Percentiles rank a stretch among this genome's conserved stretches.
These are phyloP conservation scores for Glebionis coronaria DNA, from an alignment of 129 eudicot species.

Conservation along the genomic window DNA sequence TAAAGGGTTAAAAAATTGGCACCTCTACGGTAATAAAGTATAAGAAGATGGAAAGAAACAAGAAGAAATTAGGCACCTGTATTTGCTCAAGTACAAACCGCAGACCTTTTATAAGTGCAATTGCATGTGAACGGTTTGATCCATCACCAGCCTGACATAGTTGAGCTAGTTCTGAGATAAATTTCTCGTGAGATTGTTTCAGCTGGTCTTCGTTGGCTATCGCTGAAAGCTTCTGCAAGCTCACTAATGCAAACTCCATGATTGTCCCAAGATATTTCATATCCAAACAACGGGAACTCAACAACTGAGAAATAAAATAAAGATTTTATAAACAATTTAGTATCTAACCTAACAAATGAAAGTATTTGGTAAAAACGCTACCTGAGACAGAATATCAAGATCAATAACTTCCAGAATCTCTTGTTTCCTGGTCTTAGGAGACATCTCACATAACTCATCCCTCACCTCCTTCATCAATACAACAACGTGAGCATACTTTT, in stretches of 20 bases:
- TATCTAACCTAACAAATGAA: not conserved
- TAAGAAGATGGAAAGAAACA: not conserved
- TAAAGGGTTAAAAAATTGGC: too few relatives aligned
- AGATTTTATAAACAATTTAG: not conserved
- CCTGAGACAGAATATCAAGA: conserved; percentile 75
- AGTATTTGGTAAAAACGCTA: conserved; percentile 15
- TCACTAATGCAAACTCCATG: conserved; percentile 60
- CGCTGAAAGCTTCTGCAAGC: conserved; percentile 87
- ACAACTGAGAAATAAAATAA: conserved; percentile 36
- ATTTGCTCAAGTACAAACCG: conserved; percentile 72
- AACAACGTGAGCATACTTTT: conserved; percentile 56
- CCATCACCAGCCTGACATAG: conserved; percentile 43
- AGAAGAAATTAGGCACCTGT: conserved; percentile 45
- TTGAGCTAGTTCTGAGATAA: conserved; percentile 53
- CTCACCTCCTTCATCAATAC: conserved; percentile 73
- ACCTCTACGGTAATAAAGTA: not conserved
- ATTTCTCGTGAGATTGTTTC: conserved; percentile 52
- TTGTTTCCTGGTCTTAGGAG: conserved; percentile 67
- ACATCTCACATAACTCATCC: conserved; percentile 67
- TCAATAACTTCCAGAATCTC: conserved; percentile 72
- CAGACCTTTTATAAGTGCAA: conserved; percentile 68
- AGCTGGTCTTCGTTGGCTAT: conserved; percentile 64
- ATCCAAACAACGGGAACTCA: conserved; percentile 53
- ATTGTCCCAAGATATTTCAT: conserved; percentile 66
- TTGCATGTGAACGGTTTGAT: conserved; percentile 43